Evolutionary conservation across 2,329 filamentous ascomycete genomes (phyloP).

Genomic region (Colletotrichum sp.): DNA sequence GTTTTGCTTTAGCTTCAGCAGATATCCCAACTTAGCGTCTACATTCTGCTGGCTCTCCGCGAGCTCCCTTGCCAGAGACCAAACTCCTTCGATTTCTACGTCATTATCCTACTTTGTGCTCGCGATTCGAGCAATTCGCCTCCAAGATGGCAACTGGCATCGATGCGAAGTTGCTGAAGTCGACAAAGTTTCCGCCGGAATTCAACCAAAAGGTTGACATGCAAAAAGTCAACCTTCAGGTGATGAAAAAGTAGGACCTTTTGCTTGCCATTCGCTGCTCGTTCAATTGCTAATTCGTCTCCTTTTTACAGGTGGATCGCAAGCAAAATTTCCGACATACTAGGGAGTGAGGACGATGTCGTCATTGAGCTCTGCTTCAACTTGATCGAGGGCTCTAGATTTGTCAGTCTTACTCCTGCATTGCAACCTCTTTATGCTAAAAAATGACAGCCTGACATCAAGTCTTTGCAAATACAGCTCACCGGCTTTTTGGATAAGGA

Average conservation of each 20-base stretch:
- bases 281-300: constrained; percentile 8
- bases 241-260: constrained; percentile 85
- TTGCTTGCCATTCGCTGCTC: neutral
- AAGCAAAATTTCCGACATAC: constrained; percentile 81
- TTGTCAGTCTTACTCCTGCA: constrained; percentile 60
- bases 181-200: constrained; percentile 91
- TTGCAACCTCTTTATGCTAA: neutral
- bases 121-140: neutral
- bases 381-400: constrained; percentile 74
- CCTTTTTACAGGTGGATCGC: constrained; percentile 82
- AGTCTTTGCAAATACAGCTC: constrained; percentile 91
- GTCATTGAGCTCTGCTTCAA: constrained; percentile 84
- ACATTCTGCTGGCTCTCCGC: neutral
- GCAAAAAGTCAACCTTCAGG: constrained; percentile 93
- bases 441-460: constrained; percentile 83
- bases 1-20: neutral
- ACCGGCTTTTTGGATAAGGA: constrained; percentile 96
- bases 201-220: constrained; percentile 98
- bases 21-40: neutral
- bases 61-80: neutral
- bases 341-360: constrained; percentile 94
- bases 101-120: constrained; percentile 13
- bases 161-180: constrained; percentile 87
- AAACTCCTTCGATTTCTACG: neutral
- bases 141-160: constrained; percentile 78